Evolutionary conservation across 2,329 filamentous ascomycete species (phyloP).

Genomic region (Pestalotiopsis fici): DNA sequence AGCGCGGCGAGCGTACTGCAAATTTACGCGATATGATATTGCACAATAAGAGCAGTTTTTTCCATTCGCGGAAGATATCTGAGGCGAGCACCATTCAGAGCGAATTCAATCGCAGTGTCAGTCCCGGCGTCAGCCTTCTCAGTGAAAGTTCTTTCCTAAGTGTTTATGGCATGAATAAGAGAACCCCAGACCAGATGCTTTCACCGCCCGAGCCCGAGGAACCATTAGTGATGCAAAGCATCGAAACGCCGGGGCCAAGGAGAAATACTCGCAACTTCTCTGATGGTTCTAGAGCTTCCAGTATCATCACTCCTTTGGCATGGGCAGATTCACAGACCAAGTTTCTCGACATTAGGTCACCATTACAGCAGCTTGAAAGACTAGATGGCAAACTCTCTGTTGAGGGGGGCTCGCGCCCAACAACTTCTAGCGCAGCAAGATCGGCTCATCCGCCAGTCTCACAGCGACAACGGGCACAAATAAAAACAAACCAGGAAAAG

Average conservation of each 20-base stretch:
- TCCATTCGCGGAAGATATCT: constrained; percentile 49
- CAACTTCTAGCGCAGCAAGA: constrained; percentile 23
- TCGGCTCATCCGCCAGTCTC: constrained; percentile 9
- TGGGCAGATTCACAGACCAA: constrained; percentile 46
- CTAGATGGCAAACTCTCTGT: constrained; percentile 32
- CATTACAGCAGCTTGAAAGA: constrained; percentile 52
- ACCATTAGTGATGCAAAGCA: constrained; percentile 19
- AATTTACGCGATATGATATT: constrained; percentile 63
- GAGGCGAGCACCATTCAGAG: constrained; percentile 40
- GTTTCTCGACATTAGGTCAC: constrained; percentile 46
- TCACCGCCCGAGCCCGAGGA: constrained; percentile 17
- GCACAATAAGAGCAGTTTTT: constrained; percentile 46
- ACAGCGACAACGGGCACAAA: constrained; percentile 15
- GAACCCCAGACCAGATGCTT: constrained; percentile 22
- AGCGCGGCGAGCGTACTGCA: constrained; percentile 59
- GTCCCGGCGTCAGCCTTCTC: constrained; percentile 63
- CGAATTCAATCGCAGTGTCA: constrained; percentile 36
- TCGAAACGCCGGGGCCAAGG: constrained; percentile 11
- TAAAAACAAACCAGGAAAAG: constrained; percentile 45
- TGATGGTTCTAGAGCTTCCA: not conserved
- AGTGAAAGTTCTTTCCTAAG: constrained; percentile 70
- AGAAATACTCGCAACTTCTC: constrained; percentile 13
- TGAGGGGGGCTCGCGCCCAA: constrained; percentile 29
- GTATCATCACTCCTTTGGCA: not conserved
- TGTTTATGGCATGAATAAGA: constrained; percentile 53